A percentile compares a stretch with the other conserved stretches of the same genome.
These are phyloP conservation scores for Sarocladium strictum DNA, from an alignment of 2,329 filamentous ascomycete genomes.

Conservation along the genomic window DNA sequence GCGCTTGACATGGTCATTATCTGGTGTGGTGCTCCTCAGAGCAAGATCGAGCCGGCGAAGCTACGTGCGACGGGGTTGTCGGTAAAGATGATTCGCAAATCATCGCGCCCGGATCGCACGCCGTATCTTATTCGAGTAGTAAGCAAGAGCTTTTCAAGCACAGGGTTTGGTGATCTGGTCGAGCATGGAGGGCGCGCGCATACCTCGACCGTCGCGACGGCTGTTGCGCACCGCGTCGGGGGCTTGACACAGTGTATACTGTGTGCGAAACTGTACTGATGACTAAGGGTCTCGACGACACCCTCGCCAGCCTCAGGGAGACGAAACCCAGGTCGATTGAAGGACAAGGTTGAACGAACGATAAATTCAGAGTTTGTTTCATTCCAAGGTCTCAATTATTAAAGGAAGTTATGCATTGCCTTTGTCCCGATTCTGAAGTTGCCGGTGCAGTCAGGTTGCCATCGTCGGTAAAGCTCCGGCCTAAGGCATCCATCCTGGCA, in stretches of 20 bases:
- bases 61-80: constrained; percentile 8
- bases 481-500: constrained; percentile 21
- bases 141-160: neutral
- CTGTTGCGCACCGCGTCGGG: constrained; percentile 6
- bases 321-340: too few species aligned
- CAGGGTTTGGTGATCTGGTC: neutral
- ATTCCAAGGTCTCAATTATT: too few species aligned
- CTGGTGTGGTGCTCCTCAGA: constrained; percentile 1
- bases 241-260: constrained; percentile 2
- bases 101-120: constrained; percentile 8
- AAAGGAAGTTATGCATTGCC: too few species aligned
- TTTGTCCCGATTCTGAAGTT: too few species aligned
- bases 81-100: constrained; percentile 1
- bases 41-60: constrained; percentile 3
- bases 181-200: constrained; percentile 2
- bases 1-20: constrained; percentile 27
- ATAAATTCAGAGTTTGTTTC: too few species aligned
- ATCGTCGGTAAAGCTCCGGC: constrained; percentile 10
- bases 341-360: too few species aligned
- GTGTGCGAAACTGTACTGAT: neutral
- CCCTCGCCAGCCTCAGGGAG: too few species aligned
- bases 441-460: too few species aligned
- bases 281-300: too few species aligned
- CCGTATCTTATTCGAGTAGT: neutral
- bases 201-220: constrained; percentile 2